A percentile compares a stretch with the other conserved stretches of the same genome.
phyloP scores from a whole-genome alignment of 1,284 basidiomycete species.

The Cryptococcus maquisensis region DNA sequence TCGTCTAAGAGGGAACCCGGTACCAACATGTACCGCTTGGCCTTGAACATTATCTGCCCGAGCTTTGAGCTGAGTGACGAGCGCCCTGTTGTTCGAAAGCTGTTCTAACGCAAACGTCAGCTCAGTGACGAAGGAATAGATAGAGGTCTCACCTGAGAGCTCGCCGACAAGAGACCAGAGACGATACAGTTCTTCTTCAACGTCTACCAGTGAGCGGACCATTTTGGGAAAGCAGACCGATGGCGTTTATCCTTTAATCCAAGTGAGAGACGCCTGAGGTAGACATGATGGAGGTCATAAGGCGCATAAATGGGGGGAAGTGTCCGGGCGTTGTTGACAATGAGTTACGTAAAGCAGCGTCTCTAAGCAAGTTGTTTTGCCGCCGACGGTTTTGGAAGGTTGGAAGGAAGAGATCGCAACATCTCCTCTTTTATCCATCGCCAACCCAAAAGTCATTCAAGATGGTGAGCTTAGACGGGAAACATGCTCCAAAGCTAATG shows the following conservation, averaged over 20 bases:
- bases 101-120: conserved; percentile 56
- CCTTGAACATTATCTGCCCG: conserved; percentile 76
- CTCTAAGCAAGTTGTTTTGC: no score
- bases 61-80: conserved; percentile 66
- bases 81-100: conserved; percentile 76
- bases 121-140: background rate
- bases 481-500: background rate
- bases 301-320: no score
- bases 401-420: no score
- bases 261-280: no score
- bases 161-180: conserved; percentile 77
- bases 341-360: no score
- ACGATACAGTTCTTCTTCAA: conserved; percentile 65
- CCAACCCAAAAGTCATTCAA: background rate
- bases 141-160: conserved; percentile 50
- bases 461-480: background rate
- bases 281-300: no score
- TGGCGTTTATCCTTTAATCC: no score
- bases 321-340: no score
- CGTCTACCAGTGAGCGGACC: conserved; percentile 24
- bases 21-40: conserved; percentile 70
- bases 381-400: no score
- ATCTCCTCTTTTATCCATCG: background rate
- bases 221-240: conserved; percentile 18
- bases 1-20: conserved; percentile 76